These are phyloP conservation scores for Rhododendron henanense DNA, from an alignment of 148 eudicot genomes.

Conservation along the genomic window DNA sequence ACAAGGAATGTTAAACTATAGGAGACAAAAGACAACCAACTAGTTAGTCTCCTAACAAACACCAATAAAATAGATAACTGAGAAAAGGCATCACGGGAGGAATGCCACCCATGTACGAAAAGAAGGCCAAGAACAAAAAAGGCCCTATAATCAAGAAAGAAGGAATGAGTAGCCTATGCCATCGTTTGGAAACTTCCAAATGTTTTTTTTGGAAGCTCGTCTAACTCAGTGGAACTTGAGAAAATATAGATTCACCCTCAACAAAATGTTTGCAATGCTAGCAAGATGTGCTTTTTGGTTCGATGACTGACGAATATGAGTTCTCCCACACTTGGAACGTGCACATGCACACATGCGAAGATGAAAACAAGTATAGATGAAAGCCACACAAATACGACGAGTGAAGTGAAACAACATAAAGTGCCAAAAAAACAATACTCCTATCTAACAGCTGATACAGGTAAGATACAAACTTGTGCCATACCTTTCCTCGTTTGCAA, in stretches of 20 bases:
- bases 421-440: neutral
- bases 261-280: neutral
- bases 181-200: neutral
- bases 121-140: neutral
- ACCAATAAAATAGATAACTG: neutral
- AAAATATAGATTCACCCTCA: neutral
- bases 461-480: neutral
- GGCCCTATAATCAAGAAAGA: neutral
- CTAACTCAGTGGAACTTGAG: neutral
- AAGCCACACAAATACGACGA: neutral
- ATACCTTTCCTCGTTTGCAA: conserved; percentile 57
- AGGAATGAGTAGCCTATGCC: neutral
- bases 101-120: neutral
- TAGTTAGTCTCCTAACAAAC: neutral
- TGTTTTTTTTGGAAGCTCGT: neutral
- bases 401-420: neutral
- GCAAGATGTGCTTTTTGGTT: neutral
- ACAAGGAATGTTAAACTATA: neutral
- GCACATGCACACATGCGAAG: neutral
- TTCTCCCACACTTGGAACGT: neutral
- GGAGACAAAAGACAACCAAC: neutral
- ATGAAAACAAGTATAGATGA: neutral
- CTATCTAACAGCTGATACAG: neutral
- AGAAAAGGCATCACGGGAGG: neutral
- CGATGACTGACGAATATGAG: neutral